A percentile compares a stretch with the other conserved stretches of the same genome.
Evolutionary conservation across 2,329 filamentous ascomycete genomes (phyloP).

Genomic region (Scorias spongiosa): DNA sequence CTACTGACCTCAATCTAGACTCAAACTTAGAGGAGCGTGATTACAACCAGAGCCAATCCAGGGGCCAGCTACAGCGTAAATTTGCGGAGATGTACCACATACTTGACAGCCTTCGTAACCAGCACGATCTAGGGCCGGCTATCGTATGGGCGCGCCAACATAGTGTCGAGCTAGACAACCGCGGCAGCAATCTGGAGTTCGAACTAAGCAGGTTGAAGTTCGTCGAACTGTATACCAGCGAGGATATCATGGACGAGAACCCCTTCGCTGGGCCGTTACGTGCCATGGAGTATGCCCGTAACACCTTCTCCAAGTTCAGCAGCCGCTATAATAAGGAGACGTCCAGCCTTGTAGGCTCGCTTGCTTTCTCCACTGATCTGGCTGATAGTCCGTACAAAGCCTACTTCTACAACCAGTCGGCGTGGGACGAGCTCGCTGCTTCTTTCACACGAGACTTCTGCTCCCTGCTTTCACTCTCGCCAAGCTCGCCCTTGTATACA

Average conservation of each 20-base stretch:
- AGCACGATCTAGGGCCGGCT: conserved; percentile 61
- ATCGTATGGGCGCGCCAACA: conserved; percentile 75
- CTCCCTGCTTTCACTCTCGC: conserved; percentile 73
- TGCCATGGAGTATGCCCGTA: conserved; percentile 62
- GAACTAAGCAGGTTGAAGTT: conserved; percentile 84
- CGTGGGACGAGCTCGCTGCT: conserved; percentile 71
- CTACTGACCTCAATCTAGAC: conserved; percentile 21
- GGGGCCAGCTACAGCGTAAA: conserved; percentile 50
- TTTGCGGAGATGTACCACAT: conserved; percentile 89
- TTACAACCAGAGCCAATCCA: neutral
- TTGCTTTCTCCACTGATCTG: conserved; percentile 67
- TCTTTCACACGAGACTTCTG: conserved; percentile 82
- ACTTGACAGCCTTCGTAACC: conserved; percentile 56
- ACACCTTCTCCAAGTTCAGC: conserved; percentile 61
- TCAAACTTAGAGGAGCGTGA: conserved; percentile 2
- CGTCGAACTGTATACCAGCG: conserved; percentile 67
- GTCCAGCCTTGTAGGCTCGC: conserved; percentile 62
- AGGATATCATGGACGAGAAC: conserved; percentile 28
- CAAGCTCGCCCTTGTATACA: conserved; percentile 83
- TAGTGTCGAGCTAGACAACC: conserved; percentile 53
- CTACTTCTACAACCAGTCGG: conserved; percentile 58
- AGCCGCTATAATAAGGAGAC: conserved; percentile 64
- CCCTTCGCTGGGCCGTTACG: conserved; percentile 40
- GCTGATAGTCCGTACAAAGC: conserved; percentile 59
- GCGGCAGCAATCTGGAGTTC: conserved; percentile 88